A percentile compares a stretch with the other conserved stretches of the same genome.
Conservation (phyloP, 139 green algal species). For the Tetradesmus lagerheimii region DNA sequence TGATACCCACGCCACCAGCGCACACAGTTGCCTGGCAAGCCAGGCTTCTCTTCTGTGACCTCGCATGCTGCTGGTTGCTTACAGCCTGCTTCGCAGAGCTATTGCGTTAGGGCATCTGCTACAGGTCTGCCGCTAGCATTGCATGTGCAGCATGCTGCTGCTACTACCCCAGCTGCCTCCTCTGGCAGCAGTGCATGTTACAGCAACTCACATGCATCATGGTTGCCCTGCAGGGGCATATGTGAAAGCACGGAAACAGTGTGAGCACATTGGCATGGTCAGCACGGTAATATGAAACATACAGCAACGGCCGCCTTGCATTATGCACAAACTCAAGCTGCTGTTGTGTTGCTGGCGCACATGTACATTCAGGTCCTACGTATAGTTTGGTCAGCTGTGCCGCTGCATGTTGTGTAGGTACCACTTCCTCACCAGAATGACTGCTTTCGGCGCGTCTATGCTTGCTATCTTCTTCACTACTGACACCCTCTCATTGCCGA, state of each 20-base stretch:
- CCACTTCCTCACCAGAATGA: constrained; percentile 57
- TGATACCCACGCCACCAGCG: not conserved
- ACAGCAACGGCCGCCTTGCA: not conserved
- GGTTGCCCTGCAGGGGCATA: constrained; percentile 23
- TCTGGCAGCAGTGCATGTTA: not conserved
- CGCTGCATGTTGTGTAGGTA: too few species aligned
- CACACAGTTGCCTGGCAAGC: not conserved
- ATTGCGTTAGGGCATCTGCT: not conserved
- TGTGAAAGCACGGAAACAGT: not conserved
- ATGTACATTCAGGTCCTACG: not conserved
- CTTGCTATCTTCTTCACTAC: constrained; percentile 63
- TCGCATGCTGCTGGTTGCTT: not conserved
- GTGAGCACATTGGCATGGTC: not conserved
- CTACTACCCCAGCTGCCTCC: not conserved
- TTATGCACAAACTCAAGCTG: not conserved
- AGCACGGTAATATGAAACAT: too few species aligned
- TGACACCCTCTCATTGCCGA: constrained; percentile 74
- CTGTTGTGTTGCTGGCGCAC: not conserved
- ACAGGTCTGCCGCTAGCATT: not conserved
- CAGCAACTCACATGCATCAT: constrained; percentile 37
- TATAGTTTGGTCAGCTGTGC: too few species aligned
- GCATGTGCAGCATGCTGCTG: not conserved
- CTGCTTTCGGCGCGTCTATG: constrained; percentile 54
- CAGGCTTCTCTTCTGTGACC: not conserved
- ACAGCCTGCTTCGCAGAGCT: not conserved